Base-by-base conservation (phyloP, 2,329 filamentous ascomycete genomes). In the Chrysosporium keratinophilum region DNA sequence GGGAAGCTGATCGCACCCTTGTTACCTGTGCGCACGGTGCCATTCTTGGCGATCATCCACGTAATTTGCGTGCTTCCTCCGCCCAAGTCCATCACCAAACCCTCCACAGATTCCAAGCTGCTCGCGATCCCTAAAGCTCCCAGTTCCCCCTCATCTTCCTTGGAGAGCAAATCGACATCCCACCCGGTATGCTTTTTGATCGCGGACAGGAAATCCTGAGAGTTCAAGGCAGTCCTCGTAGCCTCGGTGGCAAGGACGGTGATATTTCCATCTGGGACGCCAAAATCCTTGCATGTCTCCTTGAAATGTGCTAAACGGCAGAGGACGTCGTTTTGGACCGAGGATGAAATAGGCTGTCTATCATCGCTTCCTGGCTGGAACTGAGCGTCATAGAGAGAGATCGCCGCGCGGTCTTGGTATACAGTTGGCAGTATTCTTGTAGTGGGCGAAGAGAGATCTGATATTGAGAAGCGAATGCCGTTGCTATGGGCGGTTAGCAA, bases 401-500 rank as follows among this genome's bases (percentile, higher is more conserved):
- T 93, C 19, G 78, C 79, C 9, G 82, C 84, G 5, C 90, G 83
- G 62, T 88, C 82, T 62, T 85, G 81, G 69, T 88, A 94, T 54
- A 95, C 63, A 23, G 85, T 90, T 15, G 78, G 82, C 41, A 95
- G 77, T 20, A 89, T 80, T 20, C 89, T 84, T 20, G 85, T 77
- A 39, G 75, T 80, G 3, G 82, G 80, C 19, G 85, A 83, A 3
- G 82, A 78, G n/a, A 94, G 77, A 60, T 88, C 83, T 7, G 88
- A 87, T 63, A 95, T 88, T 43, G 88, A 91, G 75, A 95, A 95
- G 53, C 90, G 87, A 63, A 95, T 91, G 62, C 89, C 90, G 74
- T 95, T 96, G 74, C 88, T 69, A 35, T 20, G 14, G 41, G 19
- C 40, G 1, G 6, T 54, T 49, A 54, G 50, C 20, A 3, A 15